phyloP scores from a whole-genome alignment of 768 basidiomycete genomes.

The Clathrus columnatus region DNA sequence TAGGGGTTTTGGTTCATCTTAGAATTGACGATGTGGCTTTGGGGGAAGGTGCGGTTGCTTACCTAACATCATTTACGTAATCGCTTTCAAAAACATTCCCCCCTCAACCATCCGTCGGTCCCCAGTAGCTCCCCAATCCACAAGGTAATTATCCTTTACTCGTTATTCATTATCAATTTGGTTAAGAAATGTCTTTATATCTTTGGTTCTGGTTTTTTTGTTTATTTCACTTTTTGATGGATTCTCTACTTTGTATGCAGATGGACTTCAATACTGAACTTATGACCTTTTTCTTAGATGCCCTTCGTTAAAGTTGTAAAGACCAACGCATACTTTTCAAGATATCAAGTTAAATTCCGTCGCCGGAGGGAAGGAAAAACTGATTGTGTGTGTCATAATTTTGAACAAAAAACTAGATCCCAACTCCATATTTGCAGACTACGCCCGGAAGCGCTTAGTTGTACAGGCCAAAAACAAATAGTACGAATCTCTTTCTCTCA shows the following conservation, averaged over 20 bases:
- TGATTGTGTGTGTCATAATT: conserved; percentile 58
- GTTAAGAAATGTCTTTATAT: neutral
- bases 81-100: too few relatives aligned
- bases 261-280: conserved; percentile 19
- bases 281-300: conserved; percentile 48
- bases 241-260: conserved; percentile 20
- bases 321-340: conserved; percentile 94
- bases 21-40: neutral
- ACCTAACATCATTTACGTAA: neutral
- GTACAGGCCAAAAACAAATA: conserved; percentile 99
- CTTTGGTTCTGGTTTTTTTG: neutral
- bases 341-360: conserved; percentile 98
- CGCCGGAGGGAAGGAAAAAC: conserved; percentile 97
- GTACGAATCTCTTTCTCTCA: conserved; percentile 31
- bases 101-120: neutral
- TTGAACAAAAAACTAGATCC: neutral
- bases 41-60: neutral
- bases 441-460: conserved; percentile 94
- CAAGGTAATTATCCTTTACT: neutral
- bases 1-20: conserved; percentile 13
- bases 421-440: conserved; percentile 46
- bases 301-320: conserved; percentile 98
- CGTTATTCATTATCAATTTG: neutral
- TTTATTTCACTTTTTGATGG: conserved; percentile 19
- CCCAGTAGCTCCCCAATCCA: neutral